Evolutionary conservation across 768 basidiomycete genomes (phyloP).

Genomic region (Boletellus sp.): DNA sequence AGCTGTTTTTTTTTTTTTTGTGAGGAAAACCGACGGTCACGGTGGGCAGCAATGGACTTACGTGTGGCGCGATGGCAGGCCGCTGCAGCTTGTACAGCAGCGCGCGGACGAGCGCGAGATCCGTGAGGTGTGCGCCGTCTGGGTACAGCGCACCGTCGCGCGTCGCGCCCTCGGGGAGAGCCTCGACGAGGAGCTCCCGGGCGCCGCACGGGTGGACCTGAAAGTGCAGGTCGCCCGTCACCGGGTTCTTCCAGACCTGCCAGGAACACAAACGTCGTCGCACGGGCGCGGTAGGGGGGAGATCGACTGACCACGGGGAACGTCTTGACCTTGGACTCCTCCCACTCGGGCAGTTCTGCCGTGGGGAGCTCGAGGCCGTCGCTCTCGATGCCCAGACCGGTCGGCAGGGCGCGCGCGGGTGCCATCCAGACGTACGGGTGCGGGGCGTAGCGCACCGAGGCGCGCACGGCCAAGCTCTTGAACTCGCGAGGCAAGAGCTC

Average conservation of each 20-base stretch:
- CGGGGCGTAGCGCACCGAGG: constrained; percentile 74
- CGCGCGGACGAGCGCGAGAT: constrained; percentile 67
- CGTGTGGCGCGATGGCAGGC: constrained; percentile 79
- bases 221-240: constrained; percentile 77
- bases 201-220: constrained; percentile 86
- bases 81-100: constrained; percentile 84
- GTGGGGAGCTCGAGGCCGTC: constrained; percentile 70
- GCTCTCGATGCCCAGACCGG: constrained; percentile 77
- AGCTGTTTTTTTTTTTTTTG: constrained; percentile 37
- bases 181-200: constrained; percentile 63
- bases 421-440: constrained; percentile 94
- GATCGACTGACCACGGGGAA: constrained; percentile 53
- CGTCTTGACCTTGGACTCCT: constrained; percentile 67
- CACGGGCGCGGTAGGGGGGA: neutral
- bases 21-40: neutral
- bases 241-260: constrained; percentile 90
- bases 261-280: neutral
- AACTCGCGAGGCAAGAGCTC: constrained; percentile 64
- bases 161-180: constrained; percentile 59
- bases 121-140: constrained; percentile 72
- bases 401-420: constrained; percentile 64
- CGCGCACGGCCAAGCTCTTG: constrained; percentile 78
- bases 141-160: constrained; percentile 73
- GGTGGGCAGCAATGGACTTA: constrained; percentile 17
- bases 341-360: constrained; percentile 77